Evolutionary conservation across 257 asterid species (phyloP), one percentile per base, ranked within the genome.

Genomic region (Echites panduratus): DNA sequence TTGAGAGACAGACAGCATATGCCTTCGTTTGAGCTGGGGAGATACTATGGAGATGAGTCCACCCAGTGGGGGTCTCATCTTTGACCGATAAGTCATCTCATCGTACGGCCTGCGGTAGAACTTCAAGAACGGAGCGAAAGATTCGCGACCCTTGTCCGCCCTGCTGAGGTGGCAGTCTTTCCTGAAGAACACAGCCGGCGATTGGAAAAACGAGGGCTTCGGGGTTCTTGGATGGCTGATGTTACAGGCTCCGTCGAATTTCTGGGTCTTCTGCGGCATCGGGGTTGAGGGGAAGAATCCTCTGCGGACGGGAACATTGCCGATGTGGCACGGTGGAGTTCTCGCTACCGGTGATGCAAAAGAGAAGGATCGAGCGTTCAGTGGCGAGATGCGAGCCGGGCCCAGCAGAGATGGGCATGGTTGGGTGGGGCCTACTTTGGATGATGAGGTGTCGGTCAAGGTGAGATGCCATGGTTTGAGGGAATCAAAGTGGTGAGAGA

Each of bases 401-500:
- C 97, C 96, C 13, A 76, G 50, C 7, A 67, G 4, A 4, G 79
- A 41, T 6, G 79, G 54, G 0, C 83, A 52, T n/a, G 73, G 61
- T 40, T 64, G 78, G 0, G 93, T 70, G 56, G 96, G 92, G 9
- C 97, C 96, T 45, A 87, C 91, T 47, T 87, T 88, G 0, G 95
- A 81, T 2, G 90, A 63, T 0, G 91, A 65, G 1, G 96, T 73
- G 84, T 92, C 95, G 14, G 87, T 71, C 61, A 92, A 66, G 0
- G 98, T 83, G 11, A 95, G 88, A 77, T 90, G 80, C 99, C 99
- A 95, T 0, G 99, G 99, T 22, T 95, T 95, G 63, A 95, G 65
- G 0, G 99, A 89, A 73, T 95, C 97, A 54, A 84, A 80, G 22
- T 89, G 96, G 27, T 89, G 99, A 0, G 97, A 85, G 5, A 95